phyloP scores from a whole-genome alignment of 2,329 filamentous ascomycete species.

The Trichoderma oligosporum region DNA sequence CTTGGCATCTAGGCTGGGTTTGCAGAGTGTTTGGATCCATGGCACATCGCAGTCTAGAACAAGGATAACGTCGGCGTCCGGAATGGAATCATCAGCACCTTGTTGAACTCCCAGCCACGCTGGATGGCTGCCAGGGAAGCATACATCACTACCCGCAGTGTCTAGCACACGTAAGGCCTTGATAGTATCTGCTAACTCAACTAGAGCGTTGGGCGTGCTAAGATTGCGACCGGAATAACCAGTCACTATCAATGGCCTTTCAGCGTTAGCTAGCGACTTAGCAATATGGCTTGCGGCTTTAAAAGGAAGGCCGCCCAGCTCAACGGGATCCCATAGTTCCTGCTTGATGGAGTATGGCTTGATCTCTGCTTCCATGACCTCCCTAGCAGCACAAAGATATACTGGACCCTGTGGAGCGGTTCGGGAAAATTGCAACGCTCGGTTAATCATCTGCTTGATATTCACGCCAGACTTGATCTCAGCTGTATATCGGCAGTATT shows the following conservation, averaged over 20 bases:
- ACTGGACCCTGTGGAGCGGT: not conserved
- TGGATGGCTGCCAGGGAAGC: not conserved
- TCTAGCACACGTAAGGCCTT: not conserved
- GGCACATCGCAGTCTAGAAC: conserved; percentile 4
- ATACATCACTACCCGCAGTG: not conserved
- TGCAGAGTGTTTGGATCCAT: not conserved
- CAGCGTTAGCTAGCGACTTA: not conserved
- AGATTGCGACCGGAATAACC: conserved; percentile 7
- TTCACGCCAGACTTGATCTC: not conserved
- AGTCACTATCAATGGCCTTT: not conserved
- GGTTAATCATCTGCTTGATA: conserved; percentile 1
- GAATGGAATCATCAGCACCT: not conserved
- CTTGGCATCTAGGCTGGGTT: not conserved
- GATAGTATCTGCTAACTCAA: not conserved
- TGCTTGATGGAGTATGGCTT: not conserved
- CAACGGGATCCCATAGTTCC: not conserved
- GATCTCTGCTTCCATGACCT: not conserved
- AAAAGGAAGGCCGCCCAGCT: not conserved
- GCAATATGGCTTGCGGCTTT: not conserved
- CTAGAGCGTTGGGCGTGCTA: not conserved
- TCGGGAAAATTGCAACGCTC: not conserved
- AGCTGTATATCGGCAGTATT: conserved; percentile 1
- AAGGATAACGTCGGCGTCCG: not conserved
- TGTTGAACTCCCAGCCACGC: not conserved
- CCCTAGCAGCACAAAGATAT: not conserved